Evolutionary conservation across 306 rosid genomes (phyloP).

Genomic region (Arachis hypogaea): DNA sequence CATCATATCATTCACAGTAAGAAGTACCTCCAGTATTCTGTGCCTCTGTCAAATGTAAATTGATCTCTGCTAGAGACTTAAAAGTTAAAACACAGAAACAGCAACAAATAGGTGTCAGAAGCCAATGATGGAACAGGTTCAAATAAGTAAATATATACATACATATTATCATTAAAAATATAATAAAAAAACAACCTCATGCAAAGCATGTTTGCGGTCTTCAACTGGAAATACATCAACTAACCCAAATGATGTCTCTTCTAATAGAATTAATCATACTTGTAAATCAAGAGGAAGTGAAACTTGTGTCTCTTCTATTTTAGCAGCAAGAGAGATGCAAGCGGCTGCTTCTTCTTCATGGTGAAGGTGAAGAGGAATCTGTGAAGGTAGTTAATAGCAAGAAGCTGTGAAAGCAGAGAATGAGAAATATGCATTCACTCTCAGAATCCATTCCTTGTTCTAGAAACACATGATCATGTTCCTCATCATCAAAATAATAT

Average conservation of each 20-base stretch:
- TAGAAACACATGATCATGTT: no score
- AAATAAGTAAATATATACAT: constrained; percentile 17
- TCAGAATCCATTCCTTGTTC: no score
- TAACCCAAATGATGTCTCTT: constrained; percentile 89
- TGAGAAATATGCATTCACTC: no score
- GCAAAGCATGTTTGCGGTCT: constrained; percentile 85
- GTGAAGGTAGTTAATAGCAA: no score
- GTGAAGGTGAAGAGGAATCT: no score
- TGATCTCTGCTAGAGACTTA: constrained; percentile 80
- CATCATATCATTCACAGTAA: constrained; percentile 30
- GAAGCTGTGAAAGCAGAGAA: no score
- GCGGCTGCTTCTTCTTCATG: no score
- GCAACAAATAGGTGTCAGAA: constrained; percentile 44
- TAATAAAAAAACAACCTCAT: constrained; percentile 64
- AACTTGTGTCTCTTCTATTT: no score
- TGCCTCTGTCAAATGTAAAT: constrained; percentile 69
- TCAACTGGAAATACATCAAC: constrained; percentile 95
- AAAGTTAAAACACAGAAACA: constrained; percentile 42
- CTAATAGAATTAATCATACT: constrained; percentile 31
- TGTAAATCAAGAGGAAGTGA: no score
- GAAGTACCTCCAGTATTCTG: constrained; percentile 81
- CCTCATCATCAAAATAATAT: no score
- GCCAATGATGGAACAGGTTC: constrained; percentile 17
- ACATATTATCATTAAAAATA: constrained; percentile 23
- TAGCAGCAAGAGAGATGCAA: no score